Evolutionary conservation across 768 basidiomycete species (phyloP), one percentile per base, ranked within the genome.

Genomic region (Lactifluus pinguis): DNA sequence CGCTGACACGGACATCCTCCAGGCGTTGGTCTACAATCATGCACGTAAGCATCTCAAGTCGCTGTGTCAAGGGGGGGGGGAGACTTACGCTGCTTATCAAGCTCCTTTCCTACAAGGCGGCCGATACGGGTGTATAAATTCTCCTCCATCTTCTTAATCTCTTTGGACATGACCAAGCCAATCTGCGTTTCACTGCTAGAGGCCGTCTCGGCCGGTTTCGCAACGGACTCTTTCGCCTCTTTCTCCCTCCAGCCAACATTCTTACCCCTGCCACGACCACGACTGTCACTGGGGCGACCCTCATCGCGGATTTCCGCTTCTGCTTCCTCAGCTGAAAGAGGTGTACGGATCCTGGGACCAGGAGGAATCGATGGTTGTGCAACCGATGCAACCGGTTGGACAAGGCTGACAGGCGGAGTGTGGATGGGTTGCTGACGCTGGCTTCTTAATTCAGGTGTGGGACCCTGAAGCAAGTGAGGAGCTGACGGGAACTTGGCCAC

Each of bases 61-160:
- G 67, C 55, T 53, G 7, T n/a, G 34, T 13, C 29, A 10, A 32
- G 58, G 57, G 58, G 57, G 47, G 58, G 57, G 47, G 68, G 49
- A 25, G 34, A 76, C 88, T 72, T 65, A 92, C 92, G 85, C 72
- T 93, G 90, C 73, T 87, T 92, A 69, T 93, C 92, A 79, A 94
- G 85, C 72, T 94, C 92, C 74, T 89, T 89, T 41, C 80, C 80
- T 65, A 94, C 84, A 54, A 92, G 74, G 48, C 86, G 83, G n/a
- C 85, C 85, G 60, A 94, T 84, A 50, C 86, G 83, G 42, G 72
- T 83, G 64, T 89, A 86, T 52, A 94, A 72, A 66, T 75, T 90
- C 68, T 90, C 89, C 72, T 94, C 91, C 45, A 87, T 84, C 77
- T 86, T 87, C 71, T 79, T 83, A 65, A 92, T 91, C 73, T 93